Conservation (phyloP, 1,139 yeast species). For the Protomyces macrosporus region DNA sequence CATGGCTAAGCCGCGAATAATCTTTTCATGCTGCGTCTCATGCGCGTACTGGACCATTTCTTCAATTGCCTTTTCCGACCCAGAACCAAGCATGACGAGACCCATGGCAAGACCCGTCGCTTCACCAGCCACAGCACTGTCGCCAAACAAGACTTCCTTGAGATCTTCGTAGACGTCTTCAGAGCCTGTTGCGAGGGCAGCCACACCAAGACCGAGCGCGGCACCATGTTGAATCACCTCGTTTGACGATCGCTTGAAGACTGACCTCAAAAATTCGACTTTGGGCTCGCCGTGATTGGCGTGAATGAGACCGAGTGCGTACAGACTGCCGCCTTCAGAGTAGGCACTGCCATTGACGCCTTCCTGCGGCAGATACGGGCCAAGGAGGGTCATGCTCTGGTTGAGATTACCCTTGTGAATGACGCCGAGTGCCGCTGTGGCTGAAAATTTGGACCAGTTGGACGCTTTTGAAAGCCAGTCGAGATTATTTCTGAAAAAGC, state of each 20-base stretch:
- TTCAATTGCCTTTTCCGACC: slow-evolving; percentile 60
- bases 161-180: slow-evolving; percentile 73
- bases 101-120: slow-evolving; percentile 98
- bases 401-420: slow-evolving; percentile 92
- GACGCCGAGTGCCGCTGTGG: slow-evolving; percentile 97
- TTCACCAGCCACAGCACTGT: slow-evolving; percentile 91
- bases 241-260: slow-evolving; percentile 43
- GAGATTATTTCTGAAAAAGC: slow-evolving; percentile 80
- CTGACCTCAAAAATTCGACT: slow-evolving; percentile 63
- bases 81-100: slow-evolving; percentile 91
- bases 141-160: slow-evolving; percentile 78
- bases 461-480: slow-evolving; percentile 97
- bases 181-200: slow-evolving; percentile 89
- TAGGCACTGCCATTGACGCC: slow-evolving; percentile 52
- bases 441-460: slow-evolving; percentile 96
- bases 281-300: slow-evolving; percentile 96
- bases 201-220: slow-evolving; percentile 89
- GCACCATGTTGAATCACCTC: slow-evolving; percentile 95
- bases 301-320: slow-evolving; percentile 86
- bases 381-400: slow-evolving; percentile 79
- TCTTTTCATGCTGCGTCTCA: slow-evolving; percentile 94
- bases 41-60: slow-evolving; percentile 91
- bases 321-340: slow-evolving; percentile 92
- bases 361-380: slow-evolving; percentile 74
- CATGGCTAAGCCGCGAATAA: slow-evolving; percentile 82